Base-by-base conservation (phyloP, 2,329 filamentous ascomycete species). In the Colletotrichum graminicola region DNA sequence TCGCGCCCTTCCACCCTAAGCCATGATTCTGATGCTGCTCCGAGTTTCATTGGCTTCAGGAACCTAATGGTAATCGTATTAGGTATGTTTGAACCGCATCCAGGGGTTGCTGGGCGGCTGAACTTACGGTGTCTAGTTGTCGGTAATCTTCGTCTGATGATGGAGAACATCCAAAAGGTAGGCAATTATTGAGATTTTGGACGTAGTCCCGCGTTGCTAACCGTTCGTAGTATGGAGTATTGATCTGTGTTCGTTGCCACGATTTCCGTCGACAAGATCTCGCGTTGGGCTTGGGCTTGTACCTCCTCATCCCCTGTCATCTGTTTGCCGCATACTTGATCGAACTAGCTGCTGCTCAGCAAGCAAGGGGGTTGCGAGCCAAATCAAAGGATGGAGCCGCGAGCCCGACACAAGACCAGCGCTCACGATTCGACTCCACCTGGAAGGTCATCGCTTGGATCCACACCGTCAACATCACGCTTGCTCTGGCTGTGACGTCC, bases 121-220 rank as follows among this genome's bases (percentile, higher is more conserved):
- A 59, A 57, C 64, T 75, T 61, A 73, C 67, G 16, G 26, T 51
- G 47, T 49, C 16, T 72, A 94, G 94, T 98, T 77, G 94, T 95
- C 61, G 96, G 95, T 77, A 99, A 99, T 79, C 83, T 99, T 62
- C 91, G 96, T 74, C 87, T 99, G 77, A 94, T 98, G 84, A 94
- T 99, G 78, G 96, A 98, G 82, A 99, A 99, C 79, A 94, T 95
- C 76, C 93, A 95, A 85, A 98, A 98, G 88, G 93, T 94, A 79
- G 73, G 63, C 56, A 41, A 12, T 26, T 34, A 29, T 7, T 23
- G 12, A 4, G 1, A 34, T 56, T 29, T 14, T 21, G 39, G 21
- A 56, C 4, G 14, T 39, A 29, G 36, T 75, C 52, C 76, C 71
- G 62, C 47, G 41, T 41, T 23, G 52, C 62, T 73, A 32, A 71